Evolutionary conservation across 139 green algal species (phyloP), one percentile per base, ranked within the genome.

Genomic region (Yamagishiella unicocca): DNA sequence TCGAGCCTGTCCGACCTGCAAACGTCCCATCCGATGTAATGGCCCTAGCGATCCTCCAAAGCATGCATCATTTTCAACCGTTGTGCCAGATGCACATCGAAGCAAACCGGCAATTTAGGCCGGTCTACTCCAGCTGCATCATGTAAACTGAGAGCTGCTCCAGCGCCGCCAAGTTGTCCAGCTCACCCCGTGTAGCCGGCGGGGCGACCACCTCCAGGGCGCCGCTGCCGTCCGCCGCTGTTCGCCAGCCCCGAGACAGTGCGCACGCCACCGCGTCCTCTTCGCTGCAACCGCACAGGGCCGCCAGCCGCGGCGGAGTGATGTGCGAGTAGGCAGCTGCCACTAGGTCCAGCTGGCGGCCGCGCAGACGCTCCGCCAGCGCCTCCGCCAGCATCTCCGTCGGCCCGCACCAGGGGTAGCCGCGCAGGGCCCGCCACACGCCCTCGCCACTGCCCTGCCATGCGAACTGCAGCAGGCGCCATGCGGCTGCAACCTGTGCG

Each of bases 381-480:
- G 82, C 67, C 35, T 80, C 67, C 2, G 67, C 50, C 35, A 87
- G 67, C 2, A 40, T 5, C 40, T 3, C 35, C 12, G 42, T 40
- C 29, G 66, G 46, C 2, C 46, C 67, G 4, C 12, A 35, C 82
- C 82, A 87, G 45, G 67, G 67, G 50, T 61, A 22, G 67, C 35
- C 67, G 66, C 50, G 67, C 46, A 87, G 82, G 21, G 67, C 67
- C 12, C 50, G 82, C 82, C 82, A 87, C 40, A 80, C 82, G 66
- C 82, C 82, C 82, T 87, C 67, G 82, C 67, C 37, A 67, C 50
- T 79, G 67, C 67, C 67, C 67, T 87, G 66, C 82, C 82, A 87
- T 35, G 50, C 50, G 14, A 22, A 58, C 33, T 87, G 82, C 67
- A 87, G 67, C 46, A 87, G 67, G 14, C 82, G 66, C 82, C 67